Evolutionary conservation across 306 rosid species (phyloP).

Genomic region (Hippophae tibetana): DNA sequence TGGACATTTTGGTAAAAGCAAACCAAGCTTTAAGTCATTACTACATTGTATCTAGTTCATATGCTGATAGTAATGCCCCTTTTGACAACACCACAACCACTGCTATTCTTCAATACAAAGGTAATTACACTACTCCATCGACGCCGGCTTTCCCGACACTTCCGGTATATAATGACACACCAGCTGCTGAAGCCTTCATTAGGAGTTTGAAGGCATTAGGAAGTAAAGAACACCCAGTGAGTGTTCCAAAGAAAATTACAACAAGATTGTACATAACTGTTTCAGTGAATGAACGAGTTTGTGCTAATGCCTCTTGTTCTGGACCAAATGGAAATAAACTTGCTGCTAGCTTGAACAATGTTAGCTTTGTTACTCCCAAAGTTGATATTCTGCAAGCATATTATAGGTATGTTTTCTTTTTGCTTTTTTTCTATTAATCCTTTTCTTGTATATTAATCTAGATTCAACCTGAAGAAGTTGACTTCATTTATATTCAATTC

Average conservation of each 20-base stretch:
- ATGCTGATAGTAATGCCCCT: neutral
- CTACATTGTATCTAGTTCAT: neutral
- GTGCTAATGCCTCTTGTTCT: slow-evolving; percentile 25
- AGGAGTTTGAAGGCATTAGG: slow-evolving; percentile 24
- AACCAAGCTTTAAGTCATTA: neutral
- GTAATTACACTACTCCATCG: neutral
- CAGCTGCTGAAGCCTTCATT: slow-evolving; percentile 20
- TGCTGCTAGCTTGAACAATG: slow-evolving; percentile 40
- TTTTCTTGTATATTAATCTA: no score
- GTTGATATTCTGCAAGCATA: slow-evolving; percentile 40
- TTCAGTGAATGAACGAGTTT: slow-evolving; percentile 26
- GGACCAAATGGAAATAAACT: slow-evolving; percentile 41
- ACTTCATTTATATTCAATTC: no score
- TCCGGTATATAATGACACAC: slow-evolving; percentile 25
- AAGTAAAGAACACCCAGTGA: slow-evolving; percentile 17
- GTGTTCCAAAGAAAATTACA: slow-evolving; percentile 27
- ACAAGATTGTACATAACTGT: slow-evolving; percentile 21
- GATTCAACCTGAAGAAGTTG: no score
- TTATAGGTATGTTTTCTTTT: slow-evolving; percentile 18
- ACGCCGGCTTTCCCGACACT: slow-evolving; percentile 9
- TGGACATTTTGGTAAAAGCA: no score
- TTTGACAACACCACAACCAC: slow-evolving; percentile 34
- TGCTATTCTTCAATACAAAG: slow-evolving; percentile 34
- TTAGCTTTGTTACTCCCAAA: slow-evolving; percentile 31
- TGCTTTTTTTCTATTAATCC: no score